Evolutionary conservation across 257 asterid genomes (phyloP), one percentile per base, ranked within the genome.

Genomic region (Cruciata laevipes): DNA sequence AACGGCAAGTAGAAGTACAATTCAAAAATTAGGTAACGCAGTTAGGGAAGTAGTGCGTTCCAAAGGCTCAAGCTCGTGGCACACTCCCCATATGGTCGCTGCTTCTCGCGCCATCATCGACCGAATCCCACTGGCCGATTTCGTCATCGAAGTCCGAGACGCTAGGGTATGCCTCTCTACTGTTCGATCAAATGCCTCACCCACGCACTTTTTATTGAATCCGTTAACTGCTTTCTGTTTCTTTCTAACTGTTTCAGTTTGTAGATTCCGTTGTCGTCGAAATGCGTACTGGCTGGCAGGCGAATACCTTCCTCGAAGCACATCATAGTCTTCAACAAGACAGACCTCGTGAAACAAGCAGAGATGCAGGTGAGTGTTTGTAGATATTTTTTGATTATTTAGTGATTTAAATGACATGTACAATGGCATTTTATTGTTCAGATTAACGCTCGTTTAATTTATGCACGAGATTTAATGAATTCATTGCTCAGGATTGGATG

Each of bases 61-160:
- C 76, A 77, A 84, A 85, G 65, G 84, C 66, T 86, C 95, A 9
- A 86, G 87, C 33, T 93, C 95, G 95, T 86, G 99, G 96, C 84
- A 88, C 85, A 88, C 94, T 52, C 92, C 86, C 56, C 97, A 80
- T 71, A 84, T 86, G 97, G 96, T 94, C 38, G 96, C 99, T 18
- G 96, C 97, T 42, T 82, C 95, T 63, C 85, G 78, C 49, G 89
- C 96, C 70, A 80, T 93, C 49, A 67, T 82, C 11, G 87, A 93
- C 20, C 87, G 99, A 21, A 66, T 86, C 65, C 95, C 95, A 13
- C 72, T 86, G 35, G 92, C 86, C 42, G 92, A 93, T 77, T 78
- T 90, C 25, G 76, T 93, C 38, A 81, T 93, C 18, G 96, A 90
- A 79, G 89, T 93, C 73, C 75, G 97, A 66, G 98, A 88, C 70